Conservation (phyloP, 306 rosid genomes). For the Casuarina glauca region DNA sequence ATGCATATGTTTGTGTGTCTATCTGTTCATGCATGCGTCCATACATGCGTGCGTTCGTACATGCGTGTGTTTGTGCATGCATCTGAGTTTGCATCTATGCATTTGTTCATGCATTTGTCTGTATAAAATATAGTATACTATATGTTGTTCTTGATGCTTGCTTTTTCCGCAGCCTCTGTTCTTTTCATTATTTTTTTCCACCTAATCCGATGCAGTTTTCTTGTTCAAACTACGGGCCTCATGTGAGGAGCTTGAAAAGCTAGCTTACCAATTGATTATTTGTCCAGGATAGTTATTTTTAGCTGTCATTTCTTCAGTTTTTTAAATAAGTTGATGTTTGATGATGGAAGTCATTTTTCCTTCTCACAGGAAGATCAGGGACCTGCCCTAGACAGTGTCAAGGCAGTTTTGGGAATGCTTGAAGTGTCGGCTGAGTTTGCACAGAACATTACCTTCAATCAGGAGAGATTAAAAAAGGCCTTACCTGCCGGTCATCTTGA, state of each 20-base stretch:
- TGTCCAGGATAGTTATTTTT: neutral
- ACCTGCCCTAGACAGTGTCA: constrained; percentile 91
- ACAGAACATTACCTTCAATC: constrained; percentile 69
- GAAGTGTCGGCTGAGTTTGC: constrained; percentile 96
- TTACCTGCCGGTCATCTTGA: constrained; percentile 98
- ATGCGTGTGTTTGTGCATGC: no score
- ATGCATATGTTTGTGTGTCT: no score
- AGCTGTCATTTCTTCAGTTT: neutral
- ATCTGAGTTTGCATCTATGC: no score
- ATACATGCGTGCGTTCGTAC: no score
- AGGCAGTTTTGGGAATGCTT: constrained; percentile 93
- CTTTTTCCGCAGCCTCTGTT: neutral
- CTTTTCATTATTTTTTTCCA: neutral
- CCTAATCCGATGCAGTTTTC: neutral
- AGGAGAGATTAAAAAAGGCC: constrained; percentile 72
- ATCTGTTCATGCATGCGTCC: no score
- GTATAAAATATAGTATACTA: neutral
- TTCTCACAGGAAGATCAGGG: constrained; percentile 88
- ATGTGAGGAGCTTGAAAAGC: neutral
- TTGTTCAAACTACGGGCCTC: neutral
- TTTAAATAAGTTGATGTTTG: constrained; percentile 2
- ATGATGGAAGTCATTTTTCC: constrained; percentile 12
- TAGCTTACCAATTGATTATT: constrained; percentile 5
- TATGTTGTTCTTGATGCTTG: neutral
- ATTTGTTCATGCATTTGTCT: no score